phyloP scores from a whole-genome alignment of 2,329 filamentous ascomycete species.

The Penicillium sp. region DNA sequence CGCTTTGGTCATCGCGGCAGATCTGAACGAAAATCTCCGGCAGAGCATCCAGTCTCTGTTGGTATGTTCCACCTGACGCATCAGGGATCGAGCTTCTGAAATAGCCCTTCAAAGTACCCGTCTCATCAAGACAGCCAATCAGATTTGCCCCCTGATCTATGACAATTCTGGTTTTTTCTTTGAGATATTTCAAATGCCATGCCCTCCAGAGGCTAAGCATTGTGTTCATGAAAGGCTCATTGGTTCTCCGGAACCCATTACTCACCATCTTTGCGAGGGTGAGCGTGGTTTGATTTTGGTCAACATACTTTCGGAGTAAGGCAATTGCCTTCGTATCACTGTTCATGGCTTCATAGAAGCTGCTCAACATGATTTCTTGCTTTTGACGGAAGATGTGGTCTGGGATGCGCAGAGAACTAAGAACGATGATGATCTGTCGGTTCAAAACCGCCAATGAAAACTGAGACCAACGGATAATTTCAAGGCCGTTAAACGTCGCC shows the following conservation, averaged over 20 bases:
- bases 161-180: constrained; percentile 85
- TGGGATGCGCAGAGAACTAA: constrained; percentile 74
- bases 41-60: constrained; percentile 55
- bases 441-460: constrained; percentile 81
- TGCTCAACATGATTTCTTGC: constrained; percentile 65
- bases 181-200: constrained; percentile 86
- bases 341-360: constrained; percentile 70
- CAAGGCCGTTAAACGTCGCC: constrained; percentile 68
- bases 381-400: constrained; percentile 67
- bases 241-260: constrained; percentile 72
- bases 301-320: constrained; percentile 73
- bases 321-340: constrained; percentile 64
- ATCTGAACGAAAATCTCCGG: constrained; percentile 92
- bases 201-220: constrained; percentile 81
- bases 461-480: constrained; percentile 80
- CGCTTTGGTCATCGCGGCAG: constrained; percentile 56
- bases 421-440: constrained; percentile 83
- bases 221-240: constrained; percentile 81
- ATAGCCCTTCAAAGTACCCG: constrained; percentile 71
- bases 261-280: constrained; percentile 73
- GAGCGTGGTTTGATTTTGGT: constrained; percentile 80
- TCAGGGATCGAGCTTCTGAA: constrained; percentile 49
- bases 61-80: constrained; percentile 25
- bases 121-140: constrained; percentile 87
- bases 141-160: constrained; percentile 84